phyloP scores from a whole-genome alignment of 2,329 filamentous ascomycete species.

The Trichoderma asperellum region DNA sequence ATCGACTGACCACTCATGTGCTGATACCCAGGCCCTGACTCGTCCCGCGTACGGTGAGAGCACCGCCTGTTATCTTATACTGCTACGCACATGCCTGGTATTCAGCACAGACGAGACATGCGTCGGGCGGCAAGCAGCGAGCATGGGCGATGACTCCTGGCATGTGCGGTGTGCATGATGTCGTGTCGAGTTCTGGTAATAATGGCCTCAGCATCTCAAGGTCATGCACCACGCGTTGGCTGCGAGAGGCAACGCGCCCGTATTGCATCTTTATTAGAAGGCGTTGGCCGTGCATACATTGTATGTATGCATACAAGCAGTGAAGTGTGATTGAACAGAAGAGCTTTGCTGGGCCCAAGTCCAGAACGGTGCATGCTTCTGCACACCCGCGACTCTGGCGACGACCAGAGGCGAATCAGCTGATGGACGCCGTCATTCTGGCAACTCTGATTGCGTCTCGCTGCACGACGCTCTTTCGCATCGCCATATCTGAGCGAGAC shows the following conservation, averaged over 20 bases:
- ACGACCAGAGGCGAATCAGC: constrained; percentile 5
- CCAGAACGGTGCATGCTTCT: constrained; percentile 18
- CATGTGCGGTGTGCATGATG: neutral
- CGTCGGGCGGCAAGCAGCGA: neutral
- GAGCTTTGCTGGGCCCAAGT: neutral
- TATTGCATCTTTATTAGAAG: constrained; percentile 1
- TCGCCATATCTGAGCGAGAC: neutral
- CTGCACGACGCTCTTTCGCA: neutral
- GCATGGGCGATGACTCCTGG: neutral
- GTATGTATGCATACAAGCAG: neutral
- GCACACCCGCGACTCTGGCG: neutral
- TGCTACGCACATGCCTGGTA: neutral
- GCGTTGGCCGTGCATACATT: neutral
- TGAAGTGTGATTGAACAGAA: neutral
- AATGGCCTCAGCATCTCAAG: neutral
- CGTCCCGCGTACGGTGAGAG: neutral
- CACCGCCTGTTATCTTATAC: neutral
- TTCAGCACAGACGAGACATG: neutral
- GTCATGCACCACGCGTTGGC: constrained; percentile 5
- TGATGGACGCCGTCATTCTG: neutral
- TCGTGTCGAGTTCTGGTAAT: neutral
- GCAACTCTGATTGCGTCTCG: constrained; percentile 1
- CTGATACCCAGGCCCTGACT: neutral
- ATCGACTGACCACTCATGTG: constrained; percentile 3
- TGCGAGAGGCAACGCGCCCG: neutral